These are phyloP conservation scores for Lachnellula suecica DNA, from an alignment of 2,329 filamentous ascomycete species.

Conservation along the genomic window DNA sequence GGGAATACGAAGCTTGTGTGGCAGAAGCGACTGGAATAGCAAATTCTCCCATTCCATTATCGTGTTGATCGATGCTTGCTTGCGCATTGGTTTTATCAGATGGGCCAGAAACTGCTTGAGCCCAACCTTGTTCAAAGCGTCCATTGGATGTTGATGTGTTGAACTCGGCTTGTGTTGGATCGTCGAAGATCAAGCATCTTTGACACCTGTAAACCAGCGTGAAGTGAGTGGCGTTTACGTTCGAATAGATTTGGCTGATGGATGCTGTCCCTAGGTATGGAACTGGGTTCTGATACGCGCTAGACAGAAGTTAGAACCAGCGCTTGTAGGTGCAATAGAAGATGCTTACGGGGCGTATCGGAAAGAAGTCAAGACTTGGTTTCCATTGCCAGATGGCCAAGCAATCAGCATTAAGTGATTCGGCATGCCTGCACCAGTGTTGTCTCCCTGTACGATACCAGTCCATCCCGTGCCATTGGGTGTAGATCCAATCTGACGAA, in stretches of 20 bases:
- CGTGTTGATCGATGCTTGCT: constrained; percentile 51
- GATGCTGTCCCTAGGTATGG: constrained; percentile 62
- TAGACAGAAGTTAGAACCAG: constrained; percentile 17
- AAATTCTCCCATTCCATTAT: constrained; percentile 55
- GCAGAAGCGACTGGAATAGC: constrained; percentile 43
- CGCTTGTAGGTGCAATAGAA: not conserved
- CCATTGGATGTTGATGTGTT: constrained; percentile 45
- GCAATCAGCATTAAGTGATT: constrained; percentile 57
- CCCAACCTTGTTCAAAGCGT: constrained; percentile 53
- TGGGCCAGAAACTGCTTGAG: constrained; percentile 42
- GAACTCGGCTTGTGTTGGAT: constrained; percentile 42
- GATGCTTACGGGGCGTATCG: constrained; percentile 45
- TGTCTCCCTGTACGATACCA: constrained; percentile 53
- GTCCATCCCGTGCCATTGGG: constrained; percentile 53
- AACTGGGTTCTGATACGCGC: constrained; percentile 57
- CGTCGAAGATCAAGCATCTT: constrained; percentile 53
- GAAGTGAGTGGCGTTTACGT: constrained; percentile 57
- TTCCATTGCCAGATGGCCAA: constrained; percentile 48
- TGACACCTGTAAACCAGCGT: constrained; percentile 66
- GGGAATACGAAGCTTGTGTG: constrained; percentile 37
- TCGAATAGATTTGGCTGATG: constrained; percentile 58
- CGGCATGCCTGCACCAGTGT: constrained; percentile 46
- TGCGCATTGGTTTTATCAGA: constrained; percentile 42
- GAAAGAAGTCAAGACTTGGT: constrained; percentile 56
- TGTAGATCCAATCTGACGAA: constrained; percentile 40